Base-by-base conservation (phyloP, 768 basidiomycete genomes). In the Tephrocybe sp. region DNA sequence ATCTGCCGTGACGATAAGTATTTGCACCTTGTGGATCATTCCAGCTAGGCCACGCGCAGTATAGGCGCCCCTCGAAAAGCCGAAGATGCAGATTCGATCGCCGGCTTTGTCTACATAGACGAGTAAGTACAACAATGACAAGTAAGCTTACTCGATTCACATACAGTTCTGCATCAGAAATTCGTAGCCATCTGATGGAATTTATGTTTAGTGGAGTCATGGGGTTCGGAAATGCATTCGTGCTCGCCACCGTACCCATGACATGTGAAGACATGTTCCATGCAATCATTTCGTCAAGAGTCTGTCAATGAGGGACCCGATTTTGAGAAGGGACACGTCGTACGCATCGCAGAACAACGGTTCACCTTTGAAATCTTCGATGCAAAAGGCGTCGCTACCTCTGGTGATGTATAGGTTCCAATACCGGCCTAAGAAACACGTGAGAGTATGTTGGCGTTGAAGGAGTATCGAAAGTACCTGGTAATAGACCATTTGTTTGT, bases 51-150 rank as follows among this genome's bases (percentile, higher is more conserved):
- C 68, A 35, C 72, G 68, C 2, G 80, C 79, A 1, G 79, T 79
- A 60, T 80, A 82, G 13, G 80, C 76, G 11, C 83, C 82, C 30
- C 84, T 68, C n/a, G 81, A 82, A 62, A 86, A 86, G 1, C 84
- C 83, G 56, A 84, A 84, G 47, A 85, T 75, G 60, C 73, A 84
- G 44, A 85, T 80, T 44, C 71, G 73, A 64, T 84, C 82, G 1
- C 75, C 76, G 5, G 54, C 47, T 31, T 46, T 43, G 34, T 60
- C 59, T 60, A 41, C 26, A 26, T 12, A 17, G 23, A 26, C 12
- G 16, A 23, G 1, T 1, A 20, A 35, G n/a, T 35, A 23, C 11
- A 39, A 33, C 11, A 7, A 30, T 41, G 19, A 13, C 6, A 17
- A n/a, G 20, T 33, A 12, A 16, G 1, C 31, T 14, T n/a, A 48